phyloP scores from a whole-genome alignment of 2,329 filamentous ascomycete genomes.

The Alternaria panax region DNA sequence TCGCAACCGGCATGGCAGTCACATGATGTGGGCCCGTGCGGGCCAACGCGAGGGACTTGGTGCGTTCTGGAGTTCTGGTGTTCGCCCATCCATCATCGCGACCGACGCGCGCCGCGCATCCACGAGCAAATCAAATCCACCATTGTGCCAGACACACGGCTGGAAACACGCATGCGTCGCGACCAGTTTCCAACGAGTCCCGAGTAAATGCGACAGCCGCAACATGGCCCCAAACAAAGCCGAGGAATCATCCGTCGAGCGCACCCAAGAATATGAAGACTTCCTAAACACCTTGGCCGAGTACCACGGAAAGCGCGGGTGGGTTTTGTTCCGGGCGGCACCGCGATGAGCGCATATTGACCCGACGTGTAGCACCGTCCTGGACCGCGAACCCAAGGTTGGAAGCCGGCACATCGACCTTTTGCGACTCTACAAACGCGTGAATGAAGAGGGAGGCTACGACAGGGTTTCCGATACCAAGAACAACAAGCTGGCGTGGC shows the following conservation, averaged over 20 bases:
- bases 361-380: slow-evolving; percentile 62
- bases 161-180: slow-evolving; percentile 32
- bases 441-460: slow-evolving; percentile 81
- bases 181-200: slow-evolving; percentile 20
- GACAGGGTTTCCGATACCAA: slow-evolving; percentile 73
- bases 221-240: slow-evolving; percentile 56
- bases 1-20: slow-evolving; percentile 17
- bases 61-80: slow-evolving; percentile 38
- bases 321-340: slow-evolving; percentile 33
- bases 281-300: slow-evolving; percentile 76
- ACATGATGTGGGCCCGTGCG: slow-evolving; percentile 26
- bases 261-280: slow-evolving; percentile 72
- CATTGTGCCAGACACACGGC: slow-evolving; percentile 33
- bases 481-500: slow-evolving; percentile 85
- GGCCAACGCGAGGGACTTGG: slow-evolving; percentile 32
- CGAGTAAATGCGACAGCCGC: slow-evolving; percentile 46
- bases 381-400: slow-evolving; percentile 83
- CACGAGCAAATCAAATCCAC: slow-evolving; percentile 29
- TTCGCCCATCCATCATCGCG: slow-evolving; percentile 42
- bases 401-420: slow-evolving; percentile 79
- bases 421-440: slow-evolving; percentile 77
- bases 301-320: slow-evolving; percentile 81
- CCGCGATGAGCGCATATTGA: slow-evolving; percentile 34
- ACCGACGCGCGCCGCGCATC: slow-evolving; percentile 41
- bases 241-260: slow-evolving; percentile 57